Base-by-base conservation (phyloP, 2,329 filamentous ascomycete genomes). In the Cyphellophora attinorum region DNA sequence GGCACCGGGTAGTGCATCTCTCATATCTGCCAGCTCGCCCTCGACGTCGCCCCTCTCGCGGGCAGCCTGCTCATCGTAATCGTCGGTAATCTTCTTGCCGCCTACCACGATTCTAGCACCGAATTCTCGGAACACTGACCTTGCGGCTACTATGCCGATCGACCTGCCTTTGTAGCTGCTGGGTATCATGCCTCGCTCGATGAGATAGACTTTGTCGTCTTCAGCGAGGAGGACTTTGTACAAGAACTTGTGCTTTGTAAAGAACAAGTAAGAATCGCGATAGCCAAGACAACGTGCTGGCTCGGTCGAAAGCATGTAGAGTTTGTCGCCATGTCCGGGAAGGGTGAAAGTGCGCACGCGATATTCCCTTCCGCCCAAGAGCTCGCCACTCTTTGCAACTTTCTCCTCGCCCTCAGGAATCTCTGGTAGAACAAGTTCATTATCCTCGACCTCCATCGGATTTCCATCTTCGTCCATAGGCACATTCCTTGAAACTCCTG, bases 221-320 rank as follows among this genome's bases (percentile, higher is more conserved):
- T 98, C 91, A 50, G 88, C 86, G 37, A 96, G 85, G 51, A 98
- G 94, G 52, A 98, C 94, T 66, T 98, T 98, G 73, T 86, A 91
- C 11, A 98, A 79, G 52, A 86, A 80, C 56, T 84, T 83, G 61
- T 98, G 91, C 62, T 96, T 98, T 45, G 91, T 93, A 68, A 98
- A 98, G 70, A 98, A 95, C 16, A 98, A 75, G 55, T 98, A 98
- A 45, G 88, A 95, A 67, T 98, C 91, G 48, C 91, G 75, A 70
- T 98, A 98, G 11, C 91, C 91, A 36, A 94, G 88, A 52, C 91
- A 96, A 46, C 91, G 82, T 15, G 91, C 91, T 4, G 91, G 93
- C 55, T 98, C 91, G 4, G 91, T 98, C 3, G 91, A 96, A 60
- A 98, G 65, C 91, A 98, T 98, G 74, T 98, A 98, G 8, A 93